These are phyloP conservation scores for Barnettozyma botsteinii DNA, from an alignment of 805 yeast species.

Conservation along the genomic window DNA sequence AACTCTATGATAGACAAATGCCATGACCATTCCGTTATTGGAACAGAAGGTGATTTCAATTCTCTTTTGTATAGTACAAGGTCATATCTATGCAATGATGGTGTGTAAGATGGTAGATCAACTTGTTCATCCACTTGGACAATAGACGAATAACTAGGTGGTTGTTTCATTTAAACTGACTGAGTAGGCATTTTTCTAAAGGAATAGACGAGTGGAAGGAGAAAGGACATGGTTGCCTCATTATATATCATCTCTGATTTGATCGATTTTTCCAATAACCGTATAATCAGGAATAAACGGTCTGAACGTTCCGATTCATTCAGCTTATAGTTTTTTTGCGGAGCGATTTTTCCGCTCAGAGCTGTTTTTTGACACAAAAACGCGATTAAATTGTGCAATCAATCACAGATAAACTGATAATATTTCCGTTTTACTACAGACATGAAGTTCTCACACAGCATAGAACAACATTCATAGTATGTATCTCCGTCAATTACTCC, in stretches of 20 bases:
- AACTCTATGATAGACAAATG: conserved; percentile 8
- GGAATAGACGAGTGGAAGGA: too few relatives aligned
- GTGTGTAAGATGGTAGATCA: conserved; percentile 4
- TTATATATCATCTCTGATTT: too few relatives aligned
- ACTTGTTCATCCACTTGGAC: not conserved
- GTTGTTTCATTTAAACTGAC: not conserved
- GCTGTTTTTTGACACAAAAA: conserved; percentile 2
- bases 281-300: not conserved
- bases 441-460: too few relatives aligned
- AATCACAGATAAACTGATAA: too few relatives aligned
- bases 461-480: too few relatives aligned
- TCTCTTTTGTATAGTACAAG: conserved; percentile 9
- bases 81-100: conserved; percentile 4
- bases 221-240: too few relatives aligned
- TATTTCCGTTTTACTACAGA: too few relatives aligned
- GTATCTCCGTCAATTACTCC: too few relatives aligned
- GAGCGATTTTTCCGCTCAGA: not conserved
- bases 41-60: conserved; percentile 9
- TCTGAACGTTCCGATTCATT: not conserved
- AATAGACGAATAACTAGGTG: not conserved
- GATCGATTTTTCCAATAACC: too few relatives aligned
- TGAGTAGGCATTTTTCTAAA: too few relatives aligned
- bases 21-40: conserved; percentile 12
- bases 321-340: not conserved
- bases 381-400: too few relatives aligned